Percentiles rank a stretch among this genome's conserved stretches.
These are phyloP conservation scores for Glycyrrhiza uralensis DNA, from an alignment of 306 rosid genomes.

Conservation along the genomic window DNA sequence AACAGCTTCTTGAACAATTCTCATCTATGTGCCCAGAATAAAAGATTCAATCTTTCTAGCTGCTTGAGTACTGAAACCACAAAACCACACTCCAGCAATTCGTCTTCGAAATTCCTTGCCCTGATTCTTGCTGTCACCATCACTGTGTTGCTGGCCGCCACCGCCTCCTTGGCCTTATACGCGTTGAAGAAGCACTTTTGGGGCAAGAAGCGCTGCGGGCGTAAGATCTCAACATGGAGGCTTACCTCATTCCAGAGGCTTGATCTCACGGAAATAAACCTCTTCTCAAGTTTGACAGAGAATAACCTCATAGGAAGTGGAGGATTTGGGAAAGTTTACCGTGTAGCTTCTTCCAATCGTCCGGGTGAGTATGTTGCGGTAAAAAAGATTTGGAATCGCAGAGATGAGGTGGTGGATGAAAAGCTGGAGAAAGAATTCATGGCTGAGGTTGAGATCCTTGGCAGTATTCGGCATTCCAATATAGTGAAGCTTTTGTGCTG, in stretches of 20 bases:
- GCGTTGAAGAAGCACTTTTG: constrained; percentile 23
- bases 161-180: constrained; percentile 27
- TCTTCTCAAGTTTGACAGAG: constrained; percentile 57
- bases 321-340: constrained; percentile 82
- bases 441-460: constrained; percentile 70
- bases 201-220: constrained; percentile 28
- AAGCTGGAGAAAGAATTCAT: constrained; percentile 61
- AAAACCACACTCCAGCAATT: constrained; percentile 28
- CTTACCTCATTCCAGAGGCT: constrained; percentile 74
- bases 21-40: constrained; percentile 47
- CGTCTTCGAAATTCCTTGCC: constrained; percentile 40
- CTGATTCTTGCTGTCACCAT: constrained; percentile 34
- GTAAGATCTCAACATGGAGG: constrained; percentile 60
- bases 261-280: constrained; percentile 49
- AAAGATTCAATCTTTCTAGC: constrained; percentile 36
- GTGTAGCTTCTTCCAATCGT: constrained; percentile 46
- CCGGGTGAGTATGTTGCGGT: constrained; percentile 63
- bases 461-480: constrained; percentile 75
- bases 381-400: constrained; percentile 58
- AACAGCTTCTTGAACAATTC: constrained; percentile 69
- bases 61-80: constrained; percentile 38
- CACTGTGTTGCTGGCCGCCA: constrained; percentile 27
- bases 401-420: constrained; percentile 40
- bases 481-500: constrained; percentile 83
- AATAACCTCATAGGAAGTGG: constrained; percentile 78